Evolutionary conservation across 345 rosid species (phyloP).

Genomic region (Syzygium aromaticum): DNA sequence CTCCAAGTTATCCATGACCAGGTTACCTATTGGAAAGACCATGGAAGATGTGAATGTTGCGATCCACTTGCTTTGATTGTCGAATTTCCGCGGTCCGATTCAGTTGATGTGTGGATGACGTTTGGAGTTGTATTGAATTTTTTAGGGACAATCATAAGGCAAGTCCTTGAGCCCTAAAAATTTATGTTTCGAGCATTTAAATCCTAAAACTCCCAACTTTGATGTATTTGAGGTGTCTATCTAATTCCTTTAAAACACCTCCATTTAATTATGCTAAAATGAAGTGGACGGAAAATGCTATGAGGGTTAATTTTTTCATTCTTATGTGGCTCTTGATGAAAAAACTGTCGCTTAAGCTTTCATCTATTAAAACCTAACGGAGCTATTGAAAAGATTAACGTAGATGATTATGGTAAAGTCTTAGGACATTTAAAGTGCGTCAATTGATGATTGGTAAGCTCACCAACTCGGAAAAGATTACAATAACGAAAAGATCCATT

Average conservation of each 20-base stretch:
- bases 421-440: neutral
- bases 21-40: neutral
- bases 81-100: neutral
- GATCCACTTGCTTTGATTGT: neutral
- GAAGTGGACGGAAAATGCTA: neutral
- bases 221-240: neutral
- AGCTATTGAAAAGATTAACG: neutral
- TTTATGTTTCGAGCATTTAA: neutral
- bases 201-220: neutral
- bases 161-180: neutral
- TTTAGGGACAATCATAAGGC: neutral
- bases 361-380: neutral
- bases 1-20: neutral
- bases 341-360: neutral
- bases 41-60: neutral
- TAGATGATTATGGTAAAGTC: neutral
- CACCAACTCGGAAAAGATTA: no score
- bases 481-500: neutral
- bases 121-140: neutral
- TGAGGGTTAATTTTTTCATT: neutral
- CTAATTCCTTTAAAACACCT: neutral
- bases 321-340: fast-evolving
- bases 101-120: neutral
- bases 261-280: neutral
- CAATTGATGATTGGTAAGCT: no score